These are phyloP conservation scores for Elsinoe fawcettii DNA, from an alignment of 2,329 filamentous ascomycete species.

Conservation along the genomic window DNA sequence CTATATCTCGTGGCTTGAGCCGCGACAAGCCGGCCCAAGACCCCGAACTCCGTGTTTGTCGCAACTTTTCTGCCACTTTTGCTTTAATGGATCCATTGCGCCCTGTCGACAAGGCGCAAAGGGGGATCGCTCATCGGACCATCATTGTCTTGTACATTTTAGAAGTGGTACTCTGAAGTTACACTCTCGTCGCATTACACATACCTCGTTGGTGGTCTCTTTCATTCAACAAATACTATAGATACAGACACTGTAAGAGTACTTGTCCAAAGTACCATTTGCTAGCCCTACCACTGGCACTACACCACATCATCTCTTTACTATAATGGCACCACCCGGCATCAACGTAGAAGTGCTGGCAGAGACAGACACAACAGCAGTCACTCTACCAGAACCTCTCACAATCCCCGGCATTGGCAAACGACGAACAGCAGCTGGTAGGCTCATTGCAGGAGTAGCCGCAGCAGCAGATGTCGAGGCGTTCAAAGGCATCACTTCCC, in stretches of 20 bases:
- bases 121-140: neutral
- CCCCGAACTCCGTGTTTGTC: slow-evolving; percentile 1
- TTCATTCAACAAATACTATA: neutral
- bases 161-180: neutral
- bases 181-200: neutral
- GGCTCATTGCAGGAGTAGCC: slow-evolving; percentile 66
- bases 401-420: slow-evolving; percentile 60
- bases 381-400: slow-evolving; percentile 44
- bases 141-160: neutral
- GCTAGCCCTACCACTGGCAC: neutral
- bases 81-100: slow-evolving; percentile 7
- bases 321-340: slow-evolving; percentile 27
- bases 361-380: slow-evolving; percentile 40
- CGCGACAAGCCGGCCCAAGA: slow-evolving; percentile 1
- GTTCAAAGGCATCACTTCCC: slow-evolving; percentile 62
- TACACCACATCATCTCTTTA: neutral
- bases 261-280: slow-evolving; percentile 7
- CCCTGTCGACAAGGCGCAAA: slow-evolving; percentile 5
- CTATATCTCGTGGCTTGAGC: neutral
- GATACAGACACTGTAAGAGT: neutral
- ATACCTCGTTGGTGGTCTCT: neutral
- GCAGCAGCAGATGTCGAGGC: slow-evolving; percentile 70
- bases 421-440: slow-evolving; percentile 62
- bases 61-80: slow-evolving; percentile 3
- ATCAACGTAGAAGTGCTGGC: slow-evolving; percentile 36